Base-by-base conservation (phyloP, 208 protist genomes). In the Trypanosoma mega region DNA sequence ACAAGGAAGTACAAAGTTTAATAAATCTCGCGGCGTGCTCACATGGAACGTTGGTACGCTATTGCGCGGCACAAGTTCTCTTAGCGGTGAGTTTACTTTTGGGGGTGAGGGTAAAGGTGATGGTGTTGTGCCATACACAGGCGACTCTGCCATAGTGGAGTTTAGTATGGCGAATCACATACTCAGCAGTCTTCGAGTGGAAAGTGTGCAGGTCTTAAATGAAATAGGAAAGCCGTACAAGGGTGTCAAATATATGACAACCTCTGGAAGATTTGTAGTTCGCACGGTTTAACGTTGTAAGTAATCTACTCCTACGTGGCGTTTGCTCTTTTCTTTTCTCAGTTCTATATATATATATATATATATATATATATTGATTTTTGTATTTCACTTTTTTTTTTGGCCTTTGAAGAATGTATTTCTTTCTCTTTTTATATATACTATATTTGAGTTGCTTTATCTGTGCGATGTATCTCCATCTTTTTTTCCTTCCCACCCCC, bases 191-290 rank as follows among this genome's bases (percentile, higher is more conserved):
- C 68, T 93, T 37, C 73, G 85, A 29, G 74, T 96, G 11, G 82
- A 94, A 53, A 88, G 78, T 47, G 85, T 97, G 26, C 88, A 90
- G 49, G 73, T 97, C 2, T 27, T 86, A 23, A 91, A 93, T 31
- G 82, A 92, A 43, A 74, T 72, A 12, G 82, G 74, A 18, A 83
- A 84, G 53, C 71, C 88, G 9, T 97, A 94, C 75, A 97, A 94
- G 56, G 91, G 91, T 33, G 81, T 96, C 36, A 93, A 94, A 67
- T 92, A 93, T 49, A 47, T 87, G 5, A 87, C 88, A 8, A 48
- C 62, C 53, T 61, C 87, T n/a, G 87, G 91, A n/a, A 76, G 74
- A 24, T 96, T 86, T 78, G 70, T 87, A 9, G 78, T 94, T 27
- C 82, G 86, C 6, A 81, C 76, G 3, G 74, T 72, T n/a, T 94